Conservation (phyloP, 345 rosid species). For the Fremontodendron californicum region DNA sequence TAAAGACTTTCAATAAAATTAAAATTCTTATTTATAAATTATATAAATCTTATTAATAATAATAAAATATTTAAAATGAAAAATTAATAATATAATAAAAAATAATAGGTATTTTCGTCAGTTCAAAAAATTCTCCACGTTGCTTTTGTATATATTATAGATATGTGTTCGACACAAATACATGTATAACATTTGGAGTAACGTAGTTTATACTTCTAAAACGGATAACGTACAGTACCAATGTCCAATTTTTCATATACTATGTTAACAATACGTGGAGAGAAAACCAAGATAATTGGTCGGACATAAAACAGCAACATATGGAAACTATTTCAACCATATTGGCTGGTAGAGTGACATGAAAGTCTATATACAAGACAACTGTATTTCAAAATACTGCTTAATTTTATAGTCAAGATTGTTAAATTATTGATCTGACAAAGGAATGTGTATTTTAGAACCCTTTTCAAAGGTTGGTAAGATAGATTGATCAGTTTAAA, state of each 20-base stretch:
- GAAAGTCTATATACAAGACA: too few relatives aligned
- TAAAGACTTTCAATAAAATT: too few relatives aligned
- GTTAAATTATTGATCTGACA: not conserved
- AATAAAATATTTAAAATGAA: too few relatives aligned
- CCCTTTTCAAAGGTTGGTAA: conserved; percentile 12
- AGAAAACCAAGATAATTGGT: not conserved
- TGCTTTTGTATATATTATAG: too few relatives aligned
- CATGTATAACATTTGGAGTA: not conserved
- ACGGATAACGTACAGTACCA: not conserved
- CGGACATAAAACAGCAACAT: not conserved
- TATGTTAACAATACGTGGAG: not conserved
- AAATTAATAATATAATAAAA: too few relatives aligned
- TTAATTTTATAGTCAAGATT: conserved; percentile 1
- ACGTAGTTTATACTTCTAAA: not conserved
- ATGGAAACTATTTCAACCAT: not conserved
- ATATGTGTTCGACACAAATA: not conserved
- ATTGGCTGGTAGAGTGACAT: not conserved
- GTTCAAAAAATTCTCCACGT: too few relatives aligned
- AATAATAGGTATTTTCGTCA: too few relatives aligned
- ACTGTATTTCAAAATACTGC: not conserved
- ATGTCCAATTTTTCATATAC: not conserved
- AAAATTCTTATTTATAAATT: too few relatives aligned
- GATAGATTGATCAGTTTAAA: not conserved
- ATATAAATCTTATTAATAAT: too few relatives aligned
- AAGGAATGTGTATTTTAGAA: not conserved